Evolutionary conservation across 208 protist species (phyloP), one percentile per base, ranked within the genome.

Genomic region (Crithidia acanthocephali): DNA sequence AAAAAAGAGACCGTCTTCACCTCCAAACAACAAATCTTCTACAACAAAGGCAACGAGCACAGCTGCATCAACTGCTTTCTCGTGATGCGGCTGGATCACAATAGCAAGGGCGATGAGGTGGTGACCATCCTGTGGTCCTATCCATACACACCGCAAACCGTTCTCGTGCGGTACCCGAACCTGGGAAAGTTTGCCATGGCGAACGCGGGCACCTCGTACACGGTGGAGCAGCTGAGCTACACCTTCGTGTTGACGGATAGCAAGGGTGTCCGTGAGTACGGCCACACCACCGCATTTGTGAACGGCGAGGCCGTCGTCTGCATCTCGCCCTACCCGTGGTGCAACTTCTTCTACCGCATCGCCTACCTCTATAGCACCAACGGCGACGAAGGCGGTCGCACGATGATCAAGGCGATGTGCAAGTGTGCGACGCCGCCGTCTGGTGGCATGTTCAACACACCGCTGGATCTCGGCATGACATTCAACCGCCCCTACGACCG

Each of bases 201-300:
- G 6, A 87, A 86, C 56, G 69, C 74, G 2, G 76, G 79, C 16
- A 85, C 82, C 0, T 88, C 85, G 25, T 81, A 84, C 71, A 82
- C 79, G 9, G 83, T 82, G 9, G 83, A 89, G 18, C 78, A 91
- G 30, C 73, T 84, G 4, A 76, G 62, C 44, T 91, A 88, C 70
- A 93, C 90, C 0, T 95, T 95, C 72, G 87, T 95, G 47, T 72
- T 93, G 20, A 95, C 90, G 2, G 79, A 92, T 68, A 84, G 76
- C 58, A 78, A 83, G 20, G 90, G 90, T 30, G 68, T 91, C 4
- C 87, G 87, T 45, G 74, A 87, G 55, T 95, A 95, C 76, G 87
- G 86, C 0, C 90, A 95, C 74, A 82, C 72, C 25, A 88, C 80
- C 0, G 69, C 67, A 1, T 87, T 85, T 47, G 85, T 92, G 32